Evolutionary conservation across 208 protist genomes (phyloP), one percentile per base, ranked within the genome.

Genomic region (Herpetomonas samuelpessoai): DNA sequence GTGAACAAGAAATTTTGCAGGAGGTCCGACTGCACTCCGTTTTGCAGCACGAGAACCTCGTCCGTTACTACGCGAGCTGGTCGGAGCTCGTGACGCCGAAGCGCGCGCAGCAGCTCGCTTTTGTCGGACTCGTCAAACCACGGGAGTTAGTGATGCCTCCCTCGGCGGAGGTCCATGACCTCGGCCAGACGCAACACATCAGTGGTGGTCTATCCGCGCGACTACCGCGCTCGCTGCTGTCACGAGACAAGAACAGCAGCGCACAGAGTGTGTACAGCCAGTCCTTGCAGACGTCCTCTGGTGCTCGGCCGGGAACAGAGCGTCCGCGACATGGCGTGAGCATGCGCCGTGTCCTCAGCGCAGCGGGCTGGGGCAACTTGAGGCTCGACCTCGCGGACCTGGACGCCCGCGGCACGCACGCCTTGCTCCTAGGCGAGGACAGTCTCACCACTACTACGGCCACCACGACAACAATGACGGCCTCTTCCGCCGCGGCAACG

Each of bases 31-130:
- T 93, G 18, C 90, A 96, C 58, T 77, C 86, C 0, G 53, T 76
- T 58, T 62, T 96, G 44, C 61, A 85, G 14, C 65, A 83, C 45
- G 48, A 35, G 10, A 46, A 92, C 54, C 54, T 92, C 14, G 86
- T 92, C 16, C 81, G 83, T 44, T 95, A 95, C 59, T 77, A 93
- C 63, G 55, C 79, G 7, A 86, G 79, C 60, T 95, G 89, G 86
- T 86, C 83, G 1, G 85, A 95, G 71, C 62, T 81, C 10, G 76
- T 92, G 29, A 87, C 89, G 4, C 72, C 82, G 16, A 59, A 55
- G 24, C 73, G 85, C 7, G 72, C 86, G 35, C 71, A 79, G 44
- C 83, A 95, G 68, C 76, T 95, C 27, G 78, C 79, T 4, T 74
- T 81, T 25, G 79, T 93, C 30, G 83, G 81, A 0, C 58, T 93